Evolutionary conservation across 225 moss, liverwort and hornwort species (phyloP), one percentile per base, ranked within the genome.

Genomic region (Asterella californica): DNA sequence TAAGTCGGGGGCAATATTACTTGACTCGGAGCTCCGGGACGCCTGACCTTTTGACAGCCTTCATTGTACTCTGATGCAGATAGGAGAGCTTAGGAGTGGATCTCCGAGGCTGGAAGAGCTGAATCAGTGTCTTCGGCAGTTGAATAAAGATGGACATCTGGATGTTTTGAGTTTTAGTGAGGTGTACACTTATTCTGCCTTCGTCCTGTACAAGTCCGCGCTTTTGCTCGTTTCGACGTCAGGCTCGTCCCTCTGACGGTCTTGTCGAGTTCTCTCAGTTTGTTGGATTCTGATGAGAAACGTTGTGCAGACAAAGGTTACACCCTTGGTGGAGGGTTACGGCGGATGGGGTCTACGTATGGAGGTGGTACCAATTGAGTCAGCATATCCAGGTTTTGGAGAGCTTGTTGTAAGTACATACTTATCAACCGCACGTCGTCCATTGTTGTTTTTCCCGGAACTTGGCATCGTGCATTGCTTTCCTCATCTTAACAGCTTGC

Each of bases 121-220:
- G 38, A 99, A 99, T 84, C 89, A 81, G 19, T 88, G 83, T 68
- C 79, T 99, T 55, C 87, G 97, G 30, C 88, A 92, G 45, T 85
- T 95, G 78, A 88, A 95, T 79, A 91, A 86, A 63, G 93, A 92
- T 73, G 89, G 88, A 60, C 90, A 89, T 86, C 70, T 99, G 86
- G 85, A 95, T 84, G 89, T 99, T 30, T 86, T 99, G n/a, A 99
- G 92, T 84, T 99, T 99, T 86, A 99, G 95, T 83, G 97, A 99
- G 93, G 97, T 97, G 62, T 82, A 70, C 85, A 77, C 22, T 46
- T 71, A 4, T 36, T 71, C 71, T 47, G 22, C n/a, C 5, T 61
- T 19, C 29, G 1, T 5, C 24, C 46, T 9, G 9, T 10, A 48
- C n/a, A 10, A 9, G 5, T 47, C 25, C 25, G 71, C 30, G 42